phyloP scores from a whole-genome alignment of 2,329 filamentous ascomycete genomes.

The Colletotrichum echinochloae region DNA sequence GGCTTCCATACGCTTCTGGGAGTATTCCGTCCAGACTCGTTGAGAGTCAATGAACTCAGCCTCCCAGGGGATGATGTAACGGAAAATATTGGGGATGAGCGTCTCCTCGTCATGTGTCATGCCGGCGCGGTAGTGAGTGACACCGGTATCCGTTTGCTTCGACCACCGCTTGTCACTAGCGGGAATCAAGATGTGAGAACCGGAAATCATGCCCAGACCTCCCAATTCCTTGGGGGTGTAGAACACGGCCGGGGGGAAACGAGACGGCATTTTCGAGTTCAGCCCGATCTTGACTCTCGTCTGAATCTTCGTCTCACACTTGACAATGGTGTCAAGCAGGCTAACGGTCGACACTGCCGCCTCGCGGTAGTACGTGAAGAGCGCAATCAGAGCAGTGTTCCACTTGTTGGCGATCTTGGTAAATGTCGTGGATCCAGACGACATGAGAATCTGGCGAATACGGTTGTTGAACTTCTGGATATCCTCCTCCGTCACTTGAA shows the following conservation, averaged over 20 bases:
- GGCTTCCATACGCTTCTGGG: slow-evolving; percentile 95
- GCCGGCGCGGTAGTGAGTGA: slow-evolving; percentile 95
- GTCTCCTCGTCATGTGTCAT: slow-evolving; percentile 99
- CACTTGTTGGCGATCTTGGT: slow-evolving; percentile 99
- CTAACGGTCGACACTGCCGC: slow-evolving; percentile 96
- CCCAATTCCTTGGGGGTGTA: slow-evolving; percentile 98
- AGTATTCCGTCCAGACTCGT: slow-evolving; percentile 99
- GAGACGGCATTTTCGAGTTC: slow-evolving; percentile 99
- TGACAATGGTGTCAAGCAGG: slow-evolving; percentile 96
- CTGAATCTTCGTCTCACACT: slow-evolving; percentile 99
- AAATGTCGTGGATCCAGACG: slow-evolving; percentile 98
- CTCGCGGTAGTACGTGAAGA: slow-evolving; percentile 99
- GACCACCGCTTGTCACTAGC: slow-evolving; percentile 98
- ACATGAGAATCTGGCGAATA: slow-evolving; percentile 98
- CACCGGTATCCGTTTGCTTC: slow-evolving; percentile 96
- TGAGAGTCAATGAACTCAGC: slow-evolving; percentile 99
- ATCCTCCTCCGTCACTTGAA: slow-evolving; percentile 97
- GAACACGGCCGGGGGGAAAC: slow-evolving; percentile 98
- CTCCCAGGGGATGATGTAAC: slow-evolving; percentile 99
- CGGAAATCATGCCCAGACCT: slow-evolving; percentile 98
- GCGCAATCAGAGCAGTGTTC: slow-evolving; percentile 96
- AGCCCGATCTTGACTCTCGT: slow-evolving; percentile 98
- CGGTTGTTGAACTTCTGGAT: slow-evolving; percentile 99
- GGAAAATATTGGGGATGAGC: slow-evolving; percentile 97
- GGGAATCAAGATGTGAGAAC: slow-evolving; percentile 96